Base-by-base conservation (phyloP, 2,329 filamentous ascomycete species). In the Trichophyton equinum region DNA sequence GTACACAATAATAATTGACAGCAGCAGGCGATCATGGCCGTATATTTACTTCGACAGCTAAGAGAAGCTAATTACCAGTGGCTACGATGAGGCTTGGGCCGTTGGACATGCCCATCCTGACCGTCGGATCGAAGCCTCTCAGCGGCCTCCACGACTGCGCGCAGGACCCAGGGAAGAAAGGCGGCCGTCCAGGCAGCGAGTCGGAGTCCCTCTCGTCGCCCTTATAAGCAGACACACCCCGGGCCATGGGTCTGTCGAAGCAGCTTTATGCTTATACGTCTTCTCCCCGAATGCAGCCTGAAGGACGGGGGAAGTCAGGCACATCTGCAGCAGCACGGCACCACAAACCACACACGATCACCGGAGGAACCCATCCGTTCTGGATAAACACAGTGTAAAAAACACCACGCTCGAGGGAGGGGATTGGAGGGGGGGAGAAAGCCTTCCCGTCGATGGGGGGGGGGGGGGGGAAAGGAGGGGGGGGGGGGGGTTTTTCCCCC, bases 41-140 rank as follows among this genome's bases (percentile, higher is more conserved):
- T 51, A 51, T 51, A 51, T 44, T 44, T 44, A 44, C 40, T 44
- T 44, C 40, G 46, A 51, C 20, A 13, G 46, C 46, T 51, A 51
- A 25, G 46, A 13, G 33, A 27, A 51, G 46, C 46, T 51, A 51
- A 51, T 51, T 51, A 51, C 46, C 46, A 51, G 46, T 51, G 46
- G 46, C 46, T 51, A 30, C 20, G 46, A 51, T 51, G 46, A 51
- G 46, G 46, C 46, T 51, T 51, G 51, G 27, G 51, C 51, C 51
- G 51, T 55, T 55, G 51, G 30, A 51, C 46, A 33, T 55, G 22
- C 25, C 5, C 15, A 55, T 55, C 51, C 51, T 20, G 20, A 55
- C 51, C 30, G 49, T 53, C 49, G 49, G 49, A 53, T 53, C 49
- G 22, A 30, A 33, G 51, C 51, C 51, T 55, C 51, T 55, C 51